Evolutionary conservation across 345 rosid species (phyloP), one percentile per base, ranked within the genome.

Genomic region (Nasturtium officinale): DNA sequence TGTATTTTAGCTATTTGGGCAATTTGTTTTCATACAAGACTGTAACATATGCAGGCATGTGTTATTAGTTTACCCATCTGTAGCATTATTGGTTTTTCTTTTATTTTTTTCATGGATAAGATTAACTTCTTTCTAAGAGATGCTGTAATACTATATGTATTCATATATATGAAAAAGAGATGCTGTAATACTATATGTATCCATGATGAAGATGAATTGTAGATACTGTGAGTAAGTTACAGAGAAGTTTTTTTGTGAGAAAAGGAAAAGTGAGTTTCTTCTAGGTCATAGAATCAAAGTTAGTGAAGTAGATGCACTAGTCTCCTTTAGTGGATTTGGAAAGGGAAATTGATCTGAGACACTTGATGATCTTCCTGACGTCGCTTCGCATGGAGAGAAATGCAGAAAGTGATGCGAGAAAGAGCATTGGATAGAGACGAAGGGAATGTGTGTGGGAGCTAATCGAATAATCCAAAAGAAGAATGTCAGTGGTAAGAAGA

Each of bases 371-470:
- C 77, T 69, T 87, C 72, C 87, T 83, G 29, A 89, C 81, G 60
- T 90, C 91, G 72, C 78, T 85, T 78, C 87, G 82, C 18, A 89
- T 72, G 23, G 93, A 85, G 71, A 83, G 82, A 69, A 83, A 83
- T 8, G 93, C 90, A 75, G 81, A 86, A 60, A 80, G 66, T 10
- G 85, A 64, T 15, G 87, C 84, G 33, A 88, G 48, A 51, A 56
- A 53, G 77, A 90, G 77, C 1, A 76, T 69, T 11, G 88, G 88
- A 57, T 86, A 80, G 56, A 88, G 43, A 68, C 61, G 67, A 52
- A 69, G 46, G 7, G 77, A 52, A 77, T 54, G 79, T 21, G 35
- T 45, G 7, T 38, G 48, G 13, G 47, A 15, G 25, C 60, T 37
- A 30, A 61, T 16, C 67, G 47, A 48, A 11, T 29, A 37, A 37